These are phyloP conservation scores for Phytophthora lateralis DNA, from an alignment of 352 stramenopile genomes.

Conservation along the genomic window DNA sequence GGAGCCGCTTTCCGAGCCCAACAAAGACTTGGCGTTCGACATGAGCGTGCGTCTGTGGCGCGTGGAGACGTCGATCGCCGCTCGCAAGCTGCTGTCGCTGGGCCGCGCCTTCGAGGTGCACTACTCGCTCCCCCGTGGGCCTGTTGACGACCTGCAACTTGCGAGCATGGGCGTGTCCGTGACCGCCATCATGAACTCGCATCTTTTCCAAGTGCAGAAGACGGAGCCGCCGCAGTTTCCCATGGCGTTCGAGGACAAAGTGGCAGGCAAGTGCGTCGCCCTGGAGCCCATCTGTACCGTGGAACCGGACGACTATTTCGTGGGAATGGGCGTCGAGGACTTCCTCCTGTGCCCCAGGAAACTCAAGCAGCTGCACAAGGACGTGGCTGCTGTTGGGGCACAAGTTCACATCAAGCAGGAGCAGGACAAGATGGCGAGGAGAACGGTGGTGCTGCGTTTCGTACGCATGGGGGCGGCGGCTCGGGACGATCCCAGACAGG, in stretches of 20 bases:
- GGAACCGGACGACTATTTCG: constrained; percentile 93
- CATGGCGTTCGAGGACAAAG: constrained; percentile 44
- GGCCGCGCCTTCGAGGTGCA: constrained; percentile 60
- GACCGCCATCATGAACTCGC: constrained; percentile 46
- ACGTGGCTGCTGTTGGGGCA: constrained; percentile 31
- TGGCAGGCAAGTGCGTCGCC: constrained; percentile 24
- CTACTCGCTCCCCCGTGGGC: constrained; percentile 39
- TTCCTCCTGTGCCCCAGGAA: constrained; percentile 53
- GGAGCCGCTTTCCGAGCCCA: background rate
- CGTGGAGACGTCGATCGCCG: constrained; percentile 47
- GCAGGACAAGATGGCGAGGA: constrained; percentile 18
- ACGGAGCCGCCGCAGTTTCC: constrained; percentile 18
- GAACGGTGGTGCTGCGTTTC: constrained; percentile 59
- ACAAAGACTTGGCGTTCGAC: constrained; percentile 38
- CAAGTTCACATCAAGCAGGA: constrained; percentile 27
- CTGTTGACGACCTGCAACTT: constrained; percentile 23
- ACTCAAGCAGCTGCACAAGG: constrained; percentile 51
- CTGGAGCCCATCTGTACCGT: constrained; percentile 85
- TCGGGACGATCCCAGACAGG: constrained; percentile 39
- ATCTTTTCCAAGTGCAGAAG: constrained; percentile 59
- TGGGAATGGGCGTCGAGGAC: constrained; percentile 63
- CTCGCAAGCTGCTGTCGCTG: constrained; percentile 63
- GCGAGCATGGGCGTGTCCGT: constrained; percentile 54
- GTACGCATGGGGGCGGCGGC: constrained; percentile 53
- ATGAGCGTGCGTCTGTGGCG: constrained; percentile 55